phyloP scores from a whole-genome alignment of 306 rosid species.

The Mimosa pudica region DNA sequence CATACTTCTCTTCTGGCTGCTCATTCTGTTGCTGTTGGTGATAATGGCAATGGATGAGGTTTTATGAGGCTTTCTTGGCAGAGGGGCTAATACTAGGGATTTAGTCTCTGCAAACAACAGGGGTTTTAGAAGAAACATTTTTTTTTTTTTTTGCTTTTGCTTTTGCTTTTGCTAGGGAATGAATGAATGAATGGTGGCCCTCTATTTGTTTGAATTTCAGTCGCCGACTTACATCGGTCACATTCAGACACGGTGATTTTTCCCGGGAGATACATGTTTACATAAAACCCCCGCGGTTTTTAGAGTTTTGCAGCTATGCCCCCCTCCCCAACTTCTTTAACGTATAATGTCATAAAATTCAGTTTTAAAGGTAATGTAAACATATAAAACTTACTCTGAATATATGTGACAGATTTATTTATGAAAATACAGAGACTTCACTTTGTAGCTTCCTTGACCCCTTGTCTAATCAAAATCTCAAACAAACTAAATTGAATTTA shows the following conservation, averaged over 20 bases:
- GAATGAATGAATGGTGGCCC: not conserved
- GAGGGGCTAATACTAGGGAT: conserved; percentile 21
- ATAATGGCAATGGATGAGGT: conserved; percentile 26
- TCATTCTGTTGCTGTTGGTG: conserved; percentile 43
- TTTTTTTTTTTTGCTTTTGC: not conserved
- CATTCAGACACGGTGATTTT: not conserved
- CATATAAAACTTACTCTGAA: too few species aligned
- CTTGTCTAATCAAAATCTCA: too few species aligned
- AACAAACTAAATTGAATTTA: too few species aligned
- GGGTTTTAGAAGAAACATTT: conserved; percentile 43
- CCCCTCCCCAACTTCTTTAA: too few species aligned
- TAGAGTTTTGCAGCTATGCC: too few species aligned
- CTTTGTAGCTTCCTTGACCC: too few species aligned
- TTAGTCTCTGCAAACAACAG: conserved; percentile 30
- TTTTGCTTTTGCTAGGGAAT: not conserved
- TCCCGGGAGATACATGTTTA: not conserved
- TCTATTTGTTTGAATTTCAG: not conserved
- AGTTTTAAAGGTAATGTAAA: too few species aligned
- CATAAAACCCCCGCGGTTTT: too few species aligned
- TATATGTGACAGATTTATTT: too few species aligned
- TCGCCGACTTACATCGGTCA: not conserved
- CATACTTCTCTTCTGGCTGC: conserved; percentile 45
- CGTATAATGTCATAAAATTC: too few species aligned
- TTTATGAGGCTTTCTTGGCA: conserved; percentile 34
- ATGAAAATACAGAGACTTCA: too few species aligned